A percentile compares a stretch with the other conserved stretches of the same genome.
phyloP scores from a whole-genome alignment of 331 rosid species.

The Dryas integrifolia region DNA sequence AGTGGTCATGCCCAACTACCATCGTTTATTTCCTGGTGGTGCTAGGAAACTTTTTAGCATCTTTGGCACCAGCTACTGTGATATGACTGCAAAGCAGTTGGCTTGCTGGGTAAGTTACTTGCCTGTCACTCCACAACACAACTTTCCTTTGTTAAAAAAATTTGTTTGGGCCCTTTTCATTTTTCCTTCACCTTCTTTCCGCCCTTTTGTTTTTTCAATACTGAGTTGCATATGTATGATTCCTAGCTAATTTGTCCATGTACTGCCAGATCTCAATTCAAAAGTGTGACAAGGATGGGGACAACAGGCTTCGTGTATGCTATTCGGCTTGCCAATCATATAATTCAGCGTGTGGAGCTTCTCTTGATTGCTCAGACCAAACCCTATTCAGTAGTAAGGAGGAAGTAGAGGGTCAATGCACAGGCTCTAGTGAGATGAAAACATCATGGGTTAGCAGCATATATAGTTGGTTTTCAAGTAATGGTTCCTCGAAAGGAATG shows the following conservation, averaged over 20 bases:
- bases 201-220: not conserved
- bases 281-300: slow-evolving; percentile 85
- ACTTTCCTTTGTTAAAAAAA: not conserved
- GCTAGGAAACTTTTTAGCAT: slow-evolving; percentile 84
- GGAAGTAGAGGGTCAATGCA: slow-evolving; percentile 83
- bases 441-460: slow-evolving; percentile 62
- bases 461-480: slow-evolving; percentile 50
- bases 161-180: no score
- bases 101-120: slow-evolving; percentile 85
- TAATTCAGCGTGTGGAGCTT: slow-evolving; percentile 92
- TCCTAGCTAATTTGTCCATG: not conserved
- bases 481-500: slow-evolving; percentile 51
- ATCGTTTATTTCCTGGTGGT: slow-evolving; percentile 90
- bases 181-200: no score
- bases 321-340: slow-evolving; percentile 89
- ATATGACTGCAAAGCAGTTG: slow-evolving; percentile 84
- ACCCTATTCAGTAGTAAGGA: slow-evolving; percentile 79
- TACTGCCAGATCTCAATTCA: slow-evolving; percentile 81
- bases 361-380: slow-evolving; percentile 94
- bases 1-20: slow-evolving; percentile 94
- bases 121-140: not conserved
- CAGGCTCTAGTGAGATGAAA: slow-evolving; percentile 76
- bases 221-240: not conserved
- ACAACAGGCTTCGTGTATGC: slow-evolving; percentile 91
- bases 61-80: slow-evolving; percentile 81